Percentiles rank a stretch among this genome's conserved stretches.
Evolutionary conservation across 306 rosid species (phyloP).

Genomic region (Adenanthera pavonina): DNA sequence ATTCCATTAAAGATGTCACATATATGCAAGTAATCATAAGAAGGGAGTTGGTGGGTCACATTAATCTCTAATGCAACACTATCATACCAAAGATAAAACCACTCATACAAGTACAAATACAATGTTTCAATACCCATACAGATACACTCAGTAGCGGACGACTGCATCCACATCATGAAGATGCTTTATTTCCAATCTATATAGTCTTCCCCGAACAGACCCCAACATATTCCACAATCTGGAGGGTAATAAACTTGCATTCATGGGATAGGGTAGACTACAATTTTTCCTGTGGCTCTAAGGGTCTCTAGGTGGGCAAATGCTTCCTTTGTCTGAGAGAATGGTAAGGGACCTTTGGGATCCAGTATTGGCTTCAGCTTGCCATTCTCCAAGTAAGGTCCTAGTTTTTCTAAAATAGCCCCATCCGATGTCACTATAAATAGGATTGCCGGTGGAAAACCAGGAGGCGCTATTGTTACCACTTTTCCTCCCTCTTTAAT

Average conservation of each 20-base stretch:
- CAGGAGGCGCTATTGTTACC: slow-evolving; percentile 54
- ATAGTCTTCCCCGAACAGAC: neutral
- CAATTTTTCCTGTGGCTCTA: slow-evolving; percentile 68
- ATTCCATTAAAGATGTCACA: neutral
- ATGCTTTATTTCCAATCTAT: neutral
- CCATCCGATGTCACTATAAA: slow-evolving; percentile 7
- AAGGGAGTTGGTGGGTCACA: neutral
- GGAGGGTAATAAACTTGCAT: neutral
- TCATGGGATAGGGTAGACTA: slow-evolving; percentile 66
- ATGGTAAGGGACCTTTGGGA: slow-evolving; percentile 67
- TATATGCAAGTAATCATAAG: neutral
- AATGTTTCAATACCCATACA: neutral
- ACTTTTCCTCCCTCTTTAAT: slow-evolving; percentile 72
- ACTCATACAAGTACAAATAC: neutral
- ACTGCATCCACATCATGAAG: neutral
- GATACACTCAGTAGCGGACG: neutral
- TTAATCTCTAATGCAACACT: neutral
- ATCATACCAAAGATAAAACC: neutral
- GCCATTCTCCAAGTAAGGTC: neutral
- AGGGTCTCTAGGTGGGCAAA: slow-evolving; percentile 58
- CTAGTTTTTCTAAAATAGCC: neutral
- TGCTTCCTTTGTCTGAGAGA: slow-evolving; percentile 63
- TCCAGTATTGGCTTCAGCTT: slow-evolving; percentile 70
- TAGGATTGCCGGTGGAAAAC: neutral
- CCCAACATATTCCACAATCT: neutral